Base-by-base conservation (phyloP, 2,329 filamentous ascomycete species). In the Cylindrodendrum hubeiense region DNA sequence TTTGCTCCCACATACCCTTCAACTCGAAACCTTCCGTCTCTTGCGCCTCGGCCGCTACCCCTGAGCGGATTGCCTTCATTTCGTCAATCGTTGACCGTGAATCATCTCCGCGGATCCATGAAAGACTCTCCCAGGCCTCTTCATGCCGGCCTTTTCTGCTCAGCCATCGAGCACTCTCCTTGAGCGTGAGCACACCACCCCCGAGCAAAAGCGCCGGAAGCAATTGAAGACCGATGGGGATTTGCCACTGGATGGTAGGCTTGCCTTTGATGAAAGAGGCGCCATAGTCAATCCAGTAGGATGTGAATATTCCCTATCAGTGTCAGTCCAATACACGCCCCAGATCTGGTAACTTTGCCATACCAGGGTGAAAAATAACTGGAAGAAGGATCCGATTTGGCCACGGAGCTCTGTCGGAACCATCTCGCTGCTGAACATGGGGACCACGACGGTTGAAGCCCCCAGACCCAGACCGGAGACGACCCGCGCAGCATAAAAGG, bases 201-300 rank as follows among this genome's bases (percentile, higher is more conserved):
- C 82, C 83, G 50, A 87, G 81, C 0, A 86, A 64, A 1, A 75
- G 81, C 0, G 83, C 84, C 0, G 83, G 83, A 0, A 83, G 73
- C 7, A 87, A 77, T 67, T 87, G 85, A 4, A 88, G 76, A 0
- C 83, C 85, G 57, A 89, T 81, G 1, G 86, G 86, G 28, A 88
- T 81, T 74, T 87, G 86, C 87, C 86, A 89, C 75, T 88, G 85
- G 2, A 74, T 74, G 0, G 82, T 61, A 2, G 50, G 53, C 5
- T 56, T 49, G 26, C 52, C 19, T 10, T 58, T 33, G 22, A 62
- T 44, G 49, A 46, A 52, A 4, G 52, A 54, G 4, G 60, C 64
- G 1, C 55, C 63, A 34, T 68, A 68, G 33, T 66, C 60, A 21
- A 64, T 49, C 66, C 63, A 66, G 52, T 64, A 68, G 12, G 59